These are phyloP conservation scores for Chionographis japonica DNA, from an alignment of 106 monocot genomes.

Conservation along the genomic window DNA sequence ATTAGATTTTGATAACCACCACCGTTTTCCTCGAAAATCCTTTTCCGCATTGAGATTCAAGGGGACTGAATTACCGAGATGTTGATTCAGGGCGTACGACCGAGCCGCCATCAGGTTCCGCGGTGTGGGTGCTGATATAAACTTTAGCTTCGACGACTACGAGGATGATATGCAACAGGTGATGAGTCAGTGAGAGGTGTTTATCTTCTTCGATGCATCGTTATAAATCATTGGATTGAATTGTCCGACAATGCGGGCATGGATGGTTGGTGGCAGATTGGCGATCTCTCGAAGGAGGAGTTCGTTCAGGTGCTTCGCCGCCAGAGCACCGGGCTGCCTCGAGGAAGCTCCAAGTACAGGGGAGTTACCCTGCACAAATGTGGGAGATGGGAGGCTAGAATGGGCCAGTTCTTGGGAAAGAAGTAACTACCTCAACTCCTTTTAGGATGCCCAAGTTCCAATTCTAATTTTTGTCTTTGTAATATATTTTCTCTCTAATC, in stretches of 20 bases:
- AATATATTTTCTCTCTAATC: neutral
- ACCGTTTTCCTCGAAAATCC: neutral
- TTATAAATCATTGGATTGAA: neutral
- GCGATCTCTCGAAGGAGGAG: constrained; percentile 43
- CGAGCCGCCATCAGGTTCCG: constrained; percentile 61
- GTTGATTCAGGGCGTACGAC: constrained; percentile 43
- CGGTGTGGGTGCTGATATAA: constrained; percentile 51
- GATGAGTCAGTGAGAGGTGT: neutral
- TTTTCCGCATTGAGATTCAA: too few species aligned
- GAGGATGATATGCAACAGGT: constrained; percentile 55
- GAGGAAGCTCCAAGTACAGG: constrained; percentile 46
- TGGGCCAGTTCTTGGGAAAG: constrained; percentile 53
- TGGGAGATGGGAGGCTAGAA: constrained; percentile 60
- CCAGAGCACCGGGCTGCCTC: constrained; percentile 42
- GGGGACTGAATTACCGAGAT: too few species aligned
- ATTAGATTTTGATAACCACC: neutral
- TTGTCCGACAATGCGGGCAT: neutral
- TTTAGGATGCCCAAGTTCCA: too few species aligned
- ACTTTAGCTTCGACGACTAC: constrained; percentile 49
- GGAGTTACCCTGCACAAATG: constrained; percentile 62
- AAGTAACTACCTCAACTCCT: constrained; percentile 19
- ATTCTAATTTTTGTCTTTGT: neutral
- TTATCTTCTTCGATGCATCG: too few species aligned
- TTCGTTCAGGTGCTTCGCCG: constrained; percentile 56
- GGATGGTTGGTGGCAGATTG: constrained; percentile 18